phyloP scores from a whole-genome alignment of 306 rosid genomes.

The Arachis stenosperma region DNA sequence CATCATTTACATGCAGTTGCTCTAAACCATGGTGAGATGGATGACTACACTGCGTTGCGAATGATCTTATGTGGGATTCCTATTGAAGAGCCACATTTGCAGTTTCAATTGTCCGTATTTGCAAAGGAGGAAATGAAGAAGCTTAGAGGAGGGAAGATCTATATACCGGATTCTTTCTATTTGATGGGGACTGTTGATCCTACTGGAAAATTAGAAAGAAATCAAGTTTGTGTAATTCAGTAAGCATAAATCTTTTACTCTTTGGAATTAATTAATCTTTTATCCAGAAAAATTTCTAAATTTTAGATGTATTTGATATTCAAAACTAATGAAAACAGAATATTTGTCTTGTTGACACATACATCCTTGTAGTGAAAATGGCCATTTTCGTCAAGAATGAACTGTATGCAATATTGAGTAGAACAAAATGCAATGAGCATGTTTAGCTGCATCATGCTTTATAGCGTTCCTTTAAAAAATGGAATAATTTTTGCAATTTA shows the following conservation, averaged over 20 bases:
- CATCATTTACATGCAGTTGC: constrained; percentile 52
- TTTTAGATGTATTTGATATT: constrained; percentile 1
- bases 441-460: neutral
- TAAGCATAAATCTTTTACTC: constrained; percentile 46
- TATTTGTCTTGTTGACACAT: neutral
- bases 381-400: neutral
- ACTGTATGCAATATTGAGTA: constrained; percentile 18
- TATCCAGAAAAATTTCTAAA: neutral
- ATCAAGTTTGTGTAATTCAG: constrained; percentile 80
- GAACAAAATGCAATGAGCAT: constrained; percentile 10
- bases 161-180: constrained; percentile 57
- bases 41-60: constrained; percentile 51
- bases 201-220: constrained; percentile 50
- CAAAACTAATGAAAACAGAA: neutral
- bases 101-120: constrained; percentile 47
- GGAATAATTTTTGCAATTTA: neutral
- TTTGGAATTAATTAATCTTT: constrained; percentile 13
- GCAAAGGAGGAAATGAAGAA: constrained; percentile 48
- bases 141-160: constrained; percentile 60
- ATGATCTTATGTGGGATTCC: constrained; percentile 79
- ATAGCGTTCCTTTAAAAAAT: neutral
- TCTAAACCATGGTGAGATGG: constrained; percentile 54
- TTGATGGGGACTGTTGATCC: constrained; percentile 92
- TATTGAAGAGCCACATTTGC: constrained; percentile 75
- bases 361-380: neutral